Evolutionary conservation across 2,329 filamentous ascomycete genomes (phyloP), one percentile per base, ranked within the genome.

Genomic region (Aspergillus sp.): DNA sequence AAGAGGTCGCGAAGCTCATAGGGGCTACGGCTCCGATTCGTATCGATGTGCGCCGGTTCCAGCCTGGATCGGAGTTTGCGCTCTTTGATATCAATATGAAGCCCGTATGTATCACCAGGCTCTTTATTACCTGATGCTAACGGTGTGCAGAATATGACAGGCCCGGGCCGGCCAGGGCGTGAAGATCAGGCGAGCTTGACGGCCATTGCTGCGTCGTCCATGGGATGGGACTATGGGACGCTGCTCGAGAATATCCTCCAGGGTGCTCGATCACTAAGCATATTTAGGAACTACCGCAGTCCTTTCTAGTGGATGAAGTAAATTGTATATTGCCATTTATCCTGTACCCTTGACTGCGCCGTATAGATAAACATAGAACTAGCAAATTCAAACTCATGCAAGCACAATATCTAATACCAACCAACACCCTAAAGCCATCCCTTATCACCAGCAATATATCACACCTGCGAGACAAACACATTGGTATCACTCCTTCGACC

Each of bases 21-120:
- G 65, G 73, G 4, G 67, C 73, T 5, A 79, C 75, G 4, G 78
- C 79, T 1, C 77, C 77, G 0, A 79, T 82, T 24, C 70, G 78
- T 0, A 77, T 83, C 46, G 80, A 83, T 61, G 72, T 80, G 0
- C 70, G 79, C 15, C 71, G 79, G 8, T 74, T 77, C 33, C 56
- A 58, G 3, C 56, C 70, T 2, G 68, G 67, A 0, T 70, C 67
- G 0, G 66, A 67, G 2, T 82, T 82, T 68, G 77, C 76, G 0
- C 64, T 82, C 17, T 82, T 82, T 61, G 79, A 83, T 65, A 71
- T 82, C 12, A 82, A 82, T 54, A 80, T 82, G 76, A 82, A 82
- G 64, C 79, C 79, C 15, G 77, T 79, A 66, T 69, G 75, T 72
- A 24, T 8, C 12, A 1, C 3, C 9, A 15, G 5, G 12, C 20